Conservation (phyloP, 208 protist genomes). For the Trypanosoma conorhini region DNA sequence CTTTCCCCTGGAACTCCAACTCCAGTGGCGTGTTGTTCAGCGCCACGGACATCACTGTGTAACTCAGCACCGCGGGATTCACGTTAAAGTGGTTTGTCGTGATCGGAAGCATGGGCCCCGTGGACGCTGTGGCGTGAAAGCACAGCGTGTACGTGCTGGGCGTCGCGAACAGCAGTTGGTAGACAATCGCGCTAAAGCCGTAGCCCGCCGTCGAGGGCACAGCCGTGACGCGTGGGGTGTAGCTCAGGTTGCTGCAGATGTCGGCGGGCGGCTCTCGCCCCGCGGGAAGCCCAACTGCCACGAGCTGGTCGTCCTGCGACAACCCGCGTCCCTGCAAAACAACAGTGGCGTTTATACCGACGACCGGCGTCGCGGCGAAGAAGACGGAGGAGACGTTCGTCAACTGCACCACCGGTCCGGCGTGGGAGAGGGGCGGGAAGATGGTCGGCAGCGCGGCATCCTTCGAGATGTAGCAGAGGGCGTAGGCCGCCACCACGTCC, state of each 20-base stretch:
- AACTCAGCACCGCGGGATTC: constrained; percentile 39
- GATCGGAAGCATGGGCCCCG: constrained; percentile 33
- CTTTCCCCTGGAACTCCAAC: constrained; percentile 56
- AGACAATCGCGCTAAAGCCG: constrained; percentile 33
- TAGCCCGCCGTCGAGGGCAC: constrained; percentile 14
- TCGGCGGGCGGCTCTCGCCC: constrained; percentile 43
- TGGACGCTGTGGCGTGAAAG: constrained; percentile 46
- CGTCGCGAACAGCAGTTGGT: constrained; percentile 40
- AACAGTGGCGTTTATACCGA: constrained; percentile 29
- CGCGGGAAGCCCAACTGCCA: constrained; percentile 56
- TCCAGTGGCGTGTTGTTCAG: constrained; percentile 47
- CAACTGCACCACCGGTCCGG: constrained; percentile 56
- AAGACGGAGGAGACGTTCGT: constrained; percentile 44
- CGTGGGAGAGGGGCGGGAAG: constrained; percentile 48
- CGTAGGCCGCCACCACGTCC: constrained; percentile 39
- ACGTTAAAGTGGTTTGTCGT: constrained; percentile 60
- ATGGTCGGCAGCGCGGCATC: constrained; percentile 27
- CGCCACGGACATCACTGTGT: constrained; percentile 44
- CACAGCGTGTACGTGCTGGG: constrained; percentile 75
- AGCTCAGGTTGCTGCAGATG: constrained; percentile 68
- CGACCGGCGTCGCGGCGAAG: constrained; percentile 30
- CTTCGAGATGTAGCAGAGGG: constrained; percentile 57
- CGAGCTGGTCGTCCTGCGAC: constrained; percentile 49
- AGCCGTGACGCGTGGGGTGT: constrained; percentile 52
- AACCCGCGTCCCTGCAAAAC: constrained; percentile 69